phyloP scores from a whole-genome alignment of 345 rosid genomes.

The Salix viminalis region DNA sequence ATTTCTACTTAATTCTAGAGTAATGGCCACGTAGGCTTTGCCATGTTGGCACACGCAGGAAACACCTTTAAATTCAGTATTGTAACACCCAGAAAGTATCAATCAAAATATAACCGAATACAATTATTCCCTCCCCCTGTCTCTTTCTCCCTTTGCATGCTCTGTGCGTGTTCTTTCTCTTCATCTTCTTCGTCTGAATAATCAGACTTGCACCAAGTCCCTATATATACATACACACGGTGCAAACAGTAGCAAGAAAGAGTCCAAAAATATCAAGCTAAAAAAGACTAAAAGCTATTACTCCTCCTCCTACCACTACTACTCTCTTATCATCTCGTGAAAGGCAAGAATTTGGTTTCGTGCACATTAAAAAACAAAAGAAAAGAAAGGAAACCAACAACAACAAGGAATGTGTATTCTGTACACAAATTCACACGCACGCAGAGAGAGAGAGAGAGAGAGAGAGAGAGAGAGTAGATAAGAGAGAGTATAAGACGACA shows the following conservation, averaged over 20 bases:
- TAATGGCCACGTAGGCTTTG: too few relatives aligned
- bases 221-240: constrained; percentile 12
- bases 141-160: too few relatives aligned
- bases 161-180: too few relatives aligned
- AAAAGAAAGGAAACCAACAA: neutral
- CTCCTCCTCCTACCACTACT: neutral
- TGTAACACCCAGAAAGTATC: too few relatives aligned
- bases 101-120: too few relatives aligned
- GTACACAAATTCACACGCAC: neutral
- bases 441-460: neutral
- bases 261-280: neutral
- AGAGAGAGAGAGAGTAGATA: too few relatives aligned
- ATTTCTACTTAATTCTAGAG: too few relatives aligned
- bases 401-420: neutral
- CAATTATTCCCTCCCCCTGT: too few relatives aligned
- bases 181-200: too few relatives aligned
- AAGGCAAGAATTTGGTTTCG: constrained; percentile 28
- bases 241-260: neutral
- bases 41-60: too few relatives aligned
- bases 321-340: constrained; percentile 19
- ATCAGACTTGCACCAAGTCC: too few relatives aligned
- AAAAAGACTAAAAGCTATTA: neutral
- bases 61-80: too few relatives aligned
- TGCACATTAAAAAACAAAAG: neutral
- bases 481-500: constrained; percentile 16